These are phyloP conservation scores for Linum lewisii DNA, from an alignment of 345 rosid genomes.

Conservation along the genomic window DNA sequence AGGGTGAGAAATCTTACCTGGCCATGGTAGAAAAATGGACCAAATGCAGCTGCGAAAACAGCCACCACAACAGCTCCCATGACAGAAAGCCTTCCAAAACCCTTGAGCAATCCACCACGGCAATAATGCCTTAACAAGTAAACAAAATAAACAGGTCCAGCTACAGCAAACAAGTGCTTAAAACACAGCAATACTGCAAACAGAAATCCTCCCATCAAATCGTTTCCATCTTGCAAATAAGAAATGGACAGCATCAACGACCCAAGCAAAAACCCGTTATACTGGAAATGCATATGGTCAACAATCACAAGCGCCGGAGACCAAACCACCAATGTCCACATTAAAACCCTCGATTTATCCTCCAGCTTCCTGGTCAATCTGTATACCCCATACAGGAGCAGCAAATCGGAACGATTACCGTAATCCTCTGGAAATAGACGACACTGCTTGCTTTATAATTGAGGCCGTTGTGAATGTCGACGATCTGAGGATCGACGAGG, in stretches of 20 bases:
- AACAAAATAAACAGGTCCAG: conserved; percentile 87
- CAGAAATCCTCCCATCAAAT: conserved; percentile 68
- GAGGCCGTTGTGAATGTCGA: conserved; percentile 49
- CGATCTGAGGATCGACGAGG: conserved; percentile 58
- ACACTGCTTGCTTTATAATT: conserved; percentile 41
- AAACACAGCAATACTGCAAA: conserved; percentile 76
- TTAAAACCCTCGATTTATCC: conserved; percentile 28
- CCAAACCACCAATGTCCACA: conserved; percentile 64
- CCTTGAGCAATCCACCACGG: conserved; percentile 45
- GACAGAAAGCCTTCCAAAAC: conserved; percentile 38
- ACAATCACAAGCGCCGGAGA: conserved; percentile 78
- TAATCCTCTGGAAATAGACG: conserved; percentile 55
- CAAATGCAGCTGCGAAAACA: conserved; percentile 61
- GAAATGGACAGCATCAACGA: conserved; percentile 71
- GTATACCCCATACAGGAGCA: conserved; percentile 45
- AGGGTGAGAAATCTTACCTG: conserved; percentile 37
- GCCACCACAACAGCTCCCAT: conserved; percentile 58
- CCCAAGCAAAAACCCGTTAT: conserved; percentile 83
- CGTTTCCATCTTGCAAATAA: conserved; percentile 62
- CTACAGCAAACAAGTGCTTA: conserved; percentile 89
- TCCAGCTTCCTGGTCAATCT: conserved; percentile 35
- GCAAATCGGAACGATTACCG: conserved; percentile 67
- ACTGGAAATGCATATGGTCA: conserved; percentile 91
- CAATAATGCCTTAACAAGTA: conserved; percentile 81
- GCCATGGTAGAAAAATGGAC: conserved; percentile 64